Evolutionary conservation across 257 asterid species (phyloP).

Genomic region (Hygrophila difformis): DNA sequence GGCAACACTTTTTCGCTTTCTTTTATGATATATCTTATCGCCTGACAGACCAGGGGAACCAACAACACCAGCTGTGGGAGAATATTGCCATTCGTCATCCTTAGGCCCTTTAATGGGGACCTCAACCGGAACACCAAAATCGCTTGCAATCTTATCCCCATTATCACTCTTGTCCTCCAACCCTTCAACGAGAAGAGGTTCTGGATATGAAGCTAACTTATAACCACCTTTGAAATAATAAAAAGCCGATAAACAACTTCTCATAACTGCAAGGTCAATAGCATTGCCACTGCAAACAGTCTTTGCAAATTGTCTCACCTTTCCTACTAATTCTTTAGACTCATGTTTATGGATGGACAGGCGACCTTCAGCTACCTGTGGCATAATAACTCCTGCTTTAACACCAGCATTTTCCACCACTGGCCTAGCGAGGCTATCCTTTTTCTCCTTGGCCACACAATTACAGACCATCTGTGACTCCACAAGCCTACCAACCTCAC

Average conservation of each 20-base stretch:
- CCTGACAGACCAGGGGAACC: constrained; percentile 28
- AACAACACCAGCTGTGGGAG: constrained; percentile 19
- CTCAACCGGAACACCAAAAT: constrained; percentile 34
- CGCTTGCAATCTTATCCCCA: constrained; percentile 18
- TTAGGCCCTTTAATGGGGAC: constrained; percentile 42
- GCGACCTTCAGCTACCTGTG: constrained; percentile 27
- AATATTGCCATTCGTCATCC: constrained; percentile 33
- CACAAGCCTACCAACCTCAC: constrained; percentile 28
- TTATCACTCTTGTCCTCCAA: constrained; percentile 41
- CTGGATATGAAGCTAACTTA: constrained; percentile 27
- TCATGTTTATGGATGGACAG: constrained; percentile 28
- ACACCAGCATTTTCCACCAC: constrained; percentile 39
- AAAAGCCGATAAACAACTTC: constrained; percentile 49
- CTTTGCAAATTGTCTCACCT: constrained; percentile 25
- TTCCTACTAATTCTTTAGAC: constrained; percentile 26
- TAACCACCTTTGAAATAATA: constrained; percentile 36
- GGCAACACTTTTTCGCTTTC: constrained; percentile 77
- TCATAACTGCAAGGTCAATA: constrained; percentile 41
- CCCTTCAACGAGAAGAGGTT: constrained; percentile 48
- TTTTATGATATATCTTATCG: constrained; percentile 26
- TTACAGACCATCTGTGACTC: constrained; percentile 35
- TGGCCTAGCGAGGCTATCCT: constrained; percentile 23
- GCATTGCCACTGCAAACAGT: constrained; percentile 17
- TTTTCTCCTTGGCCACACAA: constrained; percentile 24
- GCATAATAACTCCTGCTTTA: constrained; percentile 27